Evolutionary conservation across 2,329 filamentous ascomycete species (phyloP).

Genomic region (Beauveria australis): DNA sequence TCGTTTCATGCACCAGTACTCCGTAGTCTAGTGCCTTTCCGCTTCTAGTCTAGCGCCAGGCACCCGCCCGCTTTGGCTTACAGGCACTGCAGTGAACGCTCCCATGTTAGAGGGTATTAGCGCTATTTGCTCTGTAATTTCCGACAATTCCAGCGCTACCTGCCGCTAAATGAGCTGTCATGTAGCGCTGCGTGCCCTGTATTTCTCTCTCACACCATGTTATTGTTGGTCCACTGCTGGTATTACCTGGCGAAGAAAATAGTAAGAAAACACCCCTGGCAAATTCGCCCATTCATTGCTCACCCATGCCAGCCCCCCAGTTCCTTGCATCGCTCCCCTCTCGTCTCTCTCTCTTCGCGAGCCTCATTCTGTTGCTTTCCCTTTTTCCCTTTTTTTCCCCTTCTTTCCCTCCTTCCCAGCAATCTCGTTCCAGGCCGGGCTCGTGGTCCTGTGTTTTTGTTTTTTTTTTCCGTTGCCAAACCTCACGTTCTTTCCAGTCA

Average conservation of each 20-base stretch:
- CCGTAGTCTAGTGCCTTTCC: conserved; percentile 1
- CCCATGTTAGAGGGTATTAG: background rate
- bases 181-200: background rate
- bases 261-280: background rate
- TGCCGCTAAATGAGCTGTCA: background rate
- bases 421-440: conserved; percentile 11
- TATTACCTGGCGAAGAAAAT: background rate
- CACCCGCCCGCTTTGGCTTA: background rate
- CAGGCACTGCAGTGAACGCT: background rate
- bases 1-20: background rate
- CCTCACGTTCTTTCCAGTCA: conserved; percentile 6
- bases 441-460: conserved; percentile 7
- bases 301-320: background rate
- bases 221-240: background rate
- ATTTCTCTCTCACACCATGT: background rate
- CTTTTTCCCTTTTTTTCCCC: background rate
- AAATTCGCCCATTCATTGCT: background rate
- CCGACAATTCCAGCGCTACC: background rate
- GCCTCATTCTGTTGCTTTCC: conserved; percentile 1
- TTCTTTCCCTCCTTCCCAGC: background rate
- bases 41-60: conserved; percentile 6
- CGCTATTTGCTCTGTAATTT: background rate
- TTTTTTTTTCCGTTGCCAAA: background rate
- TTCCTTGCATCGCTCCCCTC: background rate
- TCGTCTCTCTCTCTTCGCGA: background rate